Evolutionary conservation across 257 asterid genomes (phyloP), one percentile per base, ranked within the genome.

Genomic region (Solanum lycopersicoides): DNA sequence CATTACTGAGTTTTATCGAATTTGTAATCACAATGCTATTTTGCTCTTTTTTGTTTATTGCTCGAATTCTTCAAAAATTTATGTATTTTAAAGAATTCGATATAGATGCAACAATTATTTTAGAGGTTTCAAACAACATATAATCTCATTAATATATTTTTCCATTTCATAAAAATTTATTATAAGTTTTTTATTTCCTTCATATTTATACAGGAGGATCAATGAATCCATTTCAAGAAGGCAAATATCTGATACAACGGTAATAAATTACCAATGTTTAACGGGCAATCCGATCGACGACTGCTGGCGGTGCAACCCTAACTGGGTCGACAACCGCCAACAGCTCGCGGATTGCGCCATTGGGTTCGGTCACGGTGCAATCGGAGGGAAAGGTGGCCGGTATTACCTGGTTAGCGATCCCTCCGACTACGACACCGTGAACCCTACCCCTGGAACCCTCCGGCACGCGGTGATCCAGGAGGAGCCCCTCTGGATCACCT

Each of bases 251-350:
- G 69, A 66, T 45, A 69, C 45, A 20, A 12, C 87, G 16, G 30
- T 71, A 34, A 28, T 75, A 75, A 73, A 71, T 66, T 77, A 18
- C 73, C 84, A 86, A 37, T 90, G 92, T 76, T 86, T 82, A 63
- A 88, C 90, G 3, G 89, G 92, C 37, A 90, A 90, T 45, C 89
- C 92, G 65, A 88, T 90, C 41, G 92, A 90, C 30, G 92, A 90
- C 32, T 90, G 92, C 44, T 89, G 91, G 91, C 21, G 89, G 37
- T 89, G 91, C 16, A 89, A 86, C 75, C 82, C 87, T 25, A 86
- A 88, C 28, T 88, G 89, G 89, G 85, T 25, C 6, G 50, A 45
- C 50, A 86, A 90, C 86, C 90, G 90, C 72, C 92, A 90, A 83
- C 83, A 69, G 42, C 45, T 90, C 1, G 92, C 92, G 1, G 92